phyloP scores from a whole-genome alignment of 345 rosid genomes.

The Eucalyptus guilfoylei region DNA sequence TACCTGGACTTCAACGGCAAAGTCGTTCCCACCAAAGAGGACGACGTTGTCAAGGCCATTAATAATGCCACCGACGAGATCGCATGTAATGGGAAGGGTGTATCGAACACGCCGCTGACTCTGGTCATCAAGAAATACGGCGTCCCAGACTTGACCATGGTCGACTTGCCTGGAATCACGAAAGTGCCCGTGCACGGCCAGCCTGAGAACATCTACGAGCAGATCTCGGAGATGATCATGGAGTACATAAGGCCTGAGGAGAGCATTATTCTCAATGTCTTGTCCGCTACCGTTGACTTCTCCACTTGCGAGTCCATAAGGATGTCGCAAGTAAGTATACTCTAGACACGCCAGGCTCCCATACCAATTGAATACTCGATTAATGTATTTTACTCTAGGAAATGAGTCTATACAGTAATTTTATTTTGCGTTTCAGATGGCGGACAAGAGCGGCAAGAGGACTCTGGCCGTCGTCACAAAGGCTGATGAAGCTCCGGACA shows the following conservation, averaged over 20 bases:
- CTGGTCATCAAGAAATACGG: constrained; percentile 26
- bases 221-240: constrained; percentile 23
- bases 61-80: constrained; percentile 21
- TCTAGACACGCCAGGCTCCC: not conserved
- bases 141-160: constrained; percentile 40
- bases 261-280: constrained; percentile 32
- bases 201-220: constrained; percentile 33
- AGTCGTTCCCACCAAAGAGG: constrained; percentile 4
- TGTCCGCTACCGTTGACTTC: constrained; percentile 36
- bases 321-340: constrained; percentile 16
- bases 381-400: not conserved
- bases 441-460: constrained; percentile 23
- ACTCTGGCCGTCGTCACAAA: constrained; percentile 44
- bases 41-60: constrained; percentile 11
- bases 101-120: constrained; percentile 22
- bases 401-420: not conserved
- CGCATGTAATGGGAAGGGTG: constrained; percentile 30
- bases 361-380: not conserved
- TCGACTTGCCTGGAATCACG: constrained; percentile 50
- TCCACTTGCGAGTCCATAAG: constrained; percentile 38
- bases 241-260: constrained; percentile 31
- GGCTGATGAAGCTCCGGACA: constrained; percentile 41
- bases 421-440: not conserved
- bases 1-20: constrained; percentile 14
- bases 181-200: constrained; percentile 41